These are phyloP conservation scores for Eucalyptus decipiens DNA, from an alignment of 345 rosid species.

Conservation along the genomic window DNA sequence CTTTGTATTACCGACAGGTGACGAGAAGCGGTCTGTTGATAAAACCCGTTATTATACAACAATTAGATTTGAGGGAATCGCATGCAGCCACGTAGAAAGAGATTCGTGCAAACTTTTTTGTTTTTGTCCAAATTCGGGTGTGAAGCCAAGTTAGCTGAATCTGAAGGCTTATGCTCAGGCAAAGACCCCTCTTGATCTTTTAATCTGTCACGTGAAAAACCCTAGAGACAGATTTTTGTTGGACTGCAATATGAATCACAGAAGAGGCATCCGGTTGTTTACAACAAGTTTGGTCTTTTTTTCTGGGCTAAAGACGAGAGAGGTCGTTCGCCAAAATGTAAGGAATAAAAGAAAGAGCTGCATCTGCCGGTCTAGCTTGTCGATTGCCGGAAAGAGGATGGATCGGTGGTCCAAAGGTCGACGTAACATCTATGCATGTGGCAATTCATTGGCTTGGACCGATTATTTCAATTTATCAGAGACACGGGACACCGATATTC, in stretches of 20 bases:
- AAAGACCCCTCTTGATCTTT: neutral
- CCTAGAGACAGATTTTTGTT: neutral
- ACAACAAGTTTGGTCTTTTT: neutral
- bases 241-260: neutral
- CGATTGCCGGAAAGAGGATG: neutral
- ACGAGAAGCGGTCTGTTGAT: neutral
- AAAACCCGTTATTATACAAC: neutral
- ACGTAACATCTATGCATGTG: neutral
- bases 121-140: neutral
- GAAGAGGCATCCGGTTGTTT: neutral
- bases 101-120: neutral
- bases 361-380: neutral
- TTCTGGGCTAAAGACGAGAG: neutral
- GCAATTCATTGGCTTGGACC: neutral
- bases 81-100: neutral
- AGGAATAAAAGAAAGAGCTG: neutral
- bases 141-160: neutral
- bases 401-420: neutral
- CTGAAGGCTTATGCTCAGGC: neutral
- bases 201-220: neutral
- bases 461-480: neutral
- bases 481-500: neutral
- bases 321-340: neutral
- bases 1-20: too few species aligned
- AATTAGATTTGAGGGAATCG: neutral